Evolutionary conservation across 2,329 filamentous ascomycete genomes (phyloP).

Genomic region (Diaporthe longicolla): DNA sequence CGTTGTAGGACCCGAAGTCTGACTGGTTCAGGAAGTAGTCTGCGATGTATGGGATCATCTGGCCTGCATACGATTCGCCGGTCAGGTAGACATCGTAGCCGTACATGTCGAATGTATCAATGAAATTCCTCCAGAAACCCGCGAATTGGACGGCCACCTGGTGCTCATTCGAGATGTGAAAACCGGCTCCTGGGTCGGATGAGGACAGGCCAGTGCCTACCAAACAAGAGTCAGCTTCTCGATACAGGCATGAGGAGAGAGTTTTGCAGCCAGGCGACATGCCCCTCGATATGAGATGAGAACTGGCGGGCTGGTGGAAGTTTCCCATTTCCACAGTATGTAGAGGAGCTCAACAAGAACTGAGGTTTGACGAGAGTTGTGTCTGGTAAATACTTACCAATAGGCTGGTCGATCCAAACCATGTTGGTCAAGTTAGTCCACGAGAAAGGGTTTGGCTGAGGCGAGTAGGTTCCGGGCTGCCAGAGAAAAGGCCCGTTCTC

Average conservation of each 20-base stretch:
- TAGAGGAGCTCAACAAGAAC: too few relatives aligned
- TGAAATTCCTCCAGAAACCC: slow-evolving; percentile 81
- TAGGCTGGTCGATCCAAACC: slow-evolving; percentile 78
- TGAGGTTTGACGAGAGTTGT: too few relatives aligned
- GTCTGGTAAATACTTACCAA: slow-evolving; percentile 49
- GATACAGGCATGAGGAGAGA: too few relatives aligned
- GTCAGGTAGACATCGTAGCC: slow-evolving; percentile 77
- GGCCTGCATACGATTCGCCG: slow-evolving; percentile 74
- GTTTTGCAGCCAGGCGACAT: too few relatives aligned
- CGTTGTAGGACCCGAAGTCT: slow-evolving; percentile 70
- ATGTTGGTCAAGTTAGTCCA: slow-evolving; percentile 82
- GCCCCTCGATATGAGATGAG: too few relatives aligned
- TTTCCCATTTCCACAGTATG: too few relatives aligned
- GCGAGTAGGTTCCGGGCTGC: slow-evolving; percentile 75
- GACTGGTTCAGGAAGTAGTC: slow-evolving; percentile 77
- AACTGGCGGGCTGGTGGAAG: too few relatives aligned
- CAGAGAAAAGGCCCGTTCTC: slow-evolving; percentile 80
- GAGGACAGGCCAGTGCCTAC: slow-evolving; percentile 70
- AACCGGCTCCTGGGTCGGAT: slow-evolving; percentile 64
- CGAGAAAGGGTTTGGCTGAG: slow-evolving; percentile 74
- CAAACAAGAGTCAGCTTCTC: not conserved
- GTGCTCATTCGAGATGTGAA: slow-evolving; percentile 72
- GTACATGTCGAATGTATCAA: slow-evolving; percentile 74
- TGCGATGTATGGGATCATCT: slow-evolving; percentile 77
- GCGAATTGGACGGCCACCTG: slow-evolving; percentile 77